Percentiles rank a stretch among this genome's conserved stretches.
phyloP scores from a whole-genome alignment of 352 stramenopile species.

The Pythium scleroteichum region DNA sequence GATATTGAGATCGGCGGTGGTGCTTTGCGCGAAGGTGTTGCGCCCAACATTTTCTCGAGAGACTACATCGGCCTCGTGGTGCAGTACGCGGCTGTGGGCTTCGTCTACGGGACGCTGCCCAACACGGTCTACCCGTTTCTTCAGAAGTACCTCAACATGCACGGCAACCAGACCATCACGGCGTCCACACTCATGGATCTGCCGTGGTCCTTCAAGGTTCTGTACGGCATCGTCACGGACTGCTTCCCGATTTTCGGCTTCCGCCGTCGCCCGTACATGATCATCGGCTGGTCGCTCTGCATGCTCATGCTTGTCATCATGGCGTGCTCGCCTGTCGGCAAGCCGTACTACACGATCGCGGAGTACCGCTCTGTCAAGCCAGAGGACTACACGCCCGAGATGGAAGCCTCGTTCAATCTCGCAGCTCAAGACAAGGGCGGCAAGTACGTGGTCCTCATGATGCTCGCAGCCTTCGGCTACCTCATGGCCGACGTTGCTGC shows the following conservation, averaged over 20 bases:
- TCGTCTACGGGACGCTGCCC: neutral
- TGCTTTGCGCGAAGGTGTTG: no score
- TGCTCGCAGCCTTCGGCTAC: conserved; percentile 72
- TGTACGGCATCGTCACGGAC: neutral
- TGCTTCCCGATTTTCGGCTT: neutral
- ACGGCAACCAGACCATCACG: neutral
- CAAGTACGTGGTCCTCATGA: conserved; percentile 73
- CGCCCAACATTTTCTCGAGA: neutral
- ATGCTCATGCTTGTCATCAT: neutral
- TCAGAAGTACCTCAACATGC: neutral
- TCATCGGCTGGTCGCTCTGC: neutral
- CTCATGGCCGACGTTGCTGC: conserved; percentile 74
- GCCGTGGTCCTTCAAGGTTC: neutral
- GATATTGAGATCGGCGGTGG: conserved; percentile 36
- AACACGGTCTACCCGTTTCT: neutral
- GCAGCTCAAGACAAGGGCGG: conserved; percentile 32
- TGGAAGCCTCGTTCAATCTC: conserved; percentile 33
- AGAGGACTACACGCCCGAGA: neutral
- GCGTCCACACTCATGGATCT: neutral
- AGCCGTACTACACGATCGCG: neutral
- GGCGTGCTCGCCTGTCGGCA: neutral
- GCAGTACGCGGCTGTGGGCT: neutral
- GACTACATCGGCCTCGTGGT: neutral
- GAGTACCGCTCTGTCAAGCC: neutral
- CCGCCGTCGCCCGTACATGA: neutral